Conservation (phyloP, 2,329 filamentous ascomycete genomes). For the Chaetomiaceae sp. region DNA sequence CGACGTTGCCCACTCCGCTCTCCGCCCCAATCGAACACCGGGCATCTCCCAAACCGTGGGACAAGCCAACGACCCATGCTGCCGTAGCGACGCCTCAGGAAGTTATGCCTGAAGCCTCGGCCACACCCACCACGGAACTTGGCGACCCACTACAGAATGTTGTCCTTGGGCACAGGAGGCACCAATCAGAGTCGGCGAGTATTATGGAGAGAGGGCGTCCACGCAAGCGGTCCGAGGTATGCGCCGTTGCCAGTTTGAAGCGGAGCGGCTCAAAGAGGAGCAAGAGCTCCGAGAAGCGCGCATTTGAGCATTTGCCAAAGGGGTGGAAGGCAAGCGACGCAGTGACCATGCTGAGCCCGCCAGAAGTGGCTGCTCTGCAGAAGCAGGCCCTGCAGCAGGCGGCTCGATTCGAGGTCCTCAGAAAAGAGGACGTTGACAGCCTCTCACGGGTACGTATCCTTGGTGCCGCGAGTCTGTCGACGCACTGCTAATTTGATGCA, state of each 20-base stretch:
- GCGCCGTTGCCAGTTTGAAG: constrained; percentile 35
- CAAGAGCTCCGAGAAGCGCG: constrained; percentile 50
- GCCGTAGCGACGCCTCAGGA: constrained; percentile 31
- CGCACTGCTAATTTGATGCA: constrained; percentile 12
- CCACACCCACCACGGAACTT: constrained; percentile 32
- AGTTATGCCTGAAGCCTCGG: constrained; percentile 25
- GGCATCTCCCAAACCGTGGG: constrained; percentile 44
- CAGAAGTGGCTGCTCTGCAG: constrained; percentile 50
- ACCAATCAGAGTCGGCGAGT: constrained; percentile 53
- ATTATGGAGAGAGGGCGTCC: constrained; percentile 61
- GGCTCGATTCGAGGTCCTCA: constrained; percentile 60
- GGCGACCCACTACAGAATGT: constrained; percentile 28
- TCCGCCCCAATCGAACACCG: constrained; percentile 46
- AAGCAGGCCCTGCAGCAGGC: constrained; percentile 60
- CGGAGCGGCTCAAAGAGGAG: constrained; percentile 41
- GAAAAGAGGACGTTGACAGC: constrained; percentile 57
- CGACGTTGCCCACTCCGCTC: constrained; percentile 45
- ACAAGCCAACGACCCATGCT: constrained; percentile 29
- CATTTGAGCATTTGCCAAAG: constrained; percentile 58
- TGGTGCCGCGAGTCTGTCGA: background rate
- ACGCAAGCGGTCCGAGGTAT: constrained; percentile 47
- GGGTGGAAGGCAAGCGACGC: constrained; percentile 55
- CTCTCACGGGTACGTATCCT: constrained; percentile 54
- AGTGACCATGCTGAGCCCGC: constrained; percentile 40
- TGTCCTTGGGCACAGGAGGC: constrained; percentile 43